A percentile compares a stretch with the other conserved stretches of the same genome.
These are phyloP conservation scores for Nannochloropsis gaditana DNA, from an alignment of 108 stramenopile genomes.

Conservation along the genomic window DNA sequence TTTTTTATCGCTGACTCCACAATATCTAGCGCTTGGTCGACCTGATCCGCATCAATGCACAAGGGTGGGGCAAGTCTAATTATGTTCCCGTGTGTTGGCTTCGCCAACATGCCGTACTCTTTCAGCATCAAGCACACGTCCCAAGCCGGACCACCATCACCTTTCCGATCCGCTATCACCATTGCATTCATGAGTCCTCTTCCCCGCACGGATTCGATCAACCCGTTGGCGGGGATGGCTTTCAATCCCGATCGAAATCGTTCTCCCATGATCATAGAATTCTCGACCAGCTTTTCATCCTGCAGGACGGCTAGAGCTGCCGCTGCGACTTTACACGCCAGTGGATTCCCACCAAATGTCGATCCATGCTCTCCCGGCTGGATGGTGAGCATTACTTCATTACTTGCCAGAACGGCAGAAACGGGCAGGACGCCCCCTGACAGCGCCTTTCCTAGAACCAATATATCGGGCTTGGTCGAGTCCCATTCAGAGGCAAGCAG, in stretches of 20 bases:
- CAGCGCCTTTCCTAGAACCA: slow-evolving; percentile 68
- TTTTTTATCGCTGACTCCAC: neutral
- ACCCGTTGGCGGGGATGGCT: slow-evolving; percentile 35
- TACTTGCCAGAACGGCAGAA: slow-evolving; percentile 82
- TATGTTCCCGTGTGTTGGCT: slow-evolving; percentile 98
- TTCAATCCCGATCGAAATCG: slow-evolving; percentile 72
- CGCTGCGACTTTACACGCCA: slow-evolving; percentile 94
- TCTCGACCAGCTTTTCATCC: slow-evolving; percentile 86
- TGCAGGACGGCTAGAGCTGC: slow-evolving; percentile 87
- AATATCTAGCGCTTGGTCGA: neutral
- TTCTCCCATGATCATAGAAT: slow-evolving; percentile 70
- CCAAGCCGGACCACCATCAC: slow-evolving; percentile 78
- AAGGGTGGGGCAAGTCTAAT: slow-evolving; percentile 89
- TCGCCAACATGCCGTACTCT: slow-evolving; percentile 88
- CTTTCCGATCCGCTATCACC: slow-evolving; percentile 83
- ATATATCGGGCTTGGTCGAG: slow-evolving; percentile 84
- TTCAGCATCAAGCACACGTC: slow-evolving; percentile 80
- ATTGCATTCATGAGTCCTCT: slow-evolving; percentile 94
- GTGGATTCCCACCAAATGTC: slow-evolving; percentile 96
- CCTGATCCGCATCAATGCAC: slow-evolving; percentile 39
- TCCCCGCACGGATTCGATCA: slow-evolving; percentile 72
- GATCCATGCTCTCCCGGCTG: slow-evolving; percentile 98
- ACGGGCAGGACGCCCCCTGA: slow-evolving; percentile 94
- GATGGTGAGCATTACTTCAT: slow-evolving; percentile 94
- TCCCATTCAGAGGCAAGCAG: slow-evolving; percentile 84